Base-by-base conservation (phyloP, 176 grass and related monocot species). In the Hsuehochloa calcarea region DNA sequence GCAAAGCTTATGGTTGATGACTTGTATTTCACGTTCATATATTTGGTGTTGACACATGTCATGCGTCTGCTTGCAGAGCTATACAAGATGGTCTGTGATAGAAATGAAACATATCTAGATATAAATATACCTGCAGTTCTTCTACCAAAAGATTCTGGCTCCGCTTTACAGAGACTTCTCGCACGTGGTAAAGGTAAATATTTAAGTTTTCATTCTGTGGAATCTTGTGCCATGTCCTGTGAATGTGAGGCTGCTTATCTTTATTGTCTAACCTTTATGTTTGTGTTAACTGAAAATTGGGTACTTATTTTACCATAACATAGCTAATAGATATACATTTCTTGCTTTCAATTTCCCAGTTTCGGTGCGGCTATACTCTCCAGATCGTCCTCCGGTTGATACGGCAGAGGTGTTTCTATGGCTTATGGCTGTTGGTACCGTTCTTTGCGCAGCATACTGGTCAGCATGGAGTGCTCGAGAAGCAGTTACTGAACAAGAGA, bases 341-440 rank as follows among this genome's bases (percentile, higher is more conserved):
- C 59, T 39, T 83, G 22, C 13, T 68, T 61, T 70, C 49, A 29
- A 69, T 80, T 54, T 45, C 58, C 71, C 90, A 99, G 96, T 99
- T 79, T 80, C 85, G n/a, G 91, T 99, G 71, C 87, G 89, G 86
- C 73, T 99, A 44, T 99, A 99, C 69, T 99, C 96, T 70, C 96
- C 96, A 81, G 91, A 94, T 76, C 93, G 96, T 63, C 96, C 96
- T 26, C 78, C 87, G 37, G 96, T 99, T 75, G 96, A 99, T 92
- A 94, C 91, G 3, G 96, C 96, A 9, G 96, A 99, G 86, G 96
- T 96, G 13, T 99, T 99, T 90, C 90, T 99, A 6, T 99, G 96
- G 96, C 89, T 99, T 76, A 96, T 99, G 96, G 96, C 96, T 83
- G 90, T 99, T 78, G 96, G 96, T 87, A 99, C 96, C 31, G 92